Conservation (phyloP, 495 filamentous ascomycete species). For the Cercophora samala region DNA sequence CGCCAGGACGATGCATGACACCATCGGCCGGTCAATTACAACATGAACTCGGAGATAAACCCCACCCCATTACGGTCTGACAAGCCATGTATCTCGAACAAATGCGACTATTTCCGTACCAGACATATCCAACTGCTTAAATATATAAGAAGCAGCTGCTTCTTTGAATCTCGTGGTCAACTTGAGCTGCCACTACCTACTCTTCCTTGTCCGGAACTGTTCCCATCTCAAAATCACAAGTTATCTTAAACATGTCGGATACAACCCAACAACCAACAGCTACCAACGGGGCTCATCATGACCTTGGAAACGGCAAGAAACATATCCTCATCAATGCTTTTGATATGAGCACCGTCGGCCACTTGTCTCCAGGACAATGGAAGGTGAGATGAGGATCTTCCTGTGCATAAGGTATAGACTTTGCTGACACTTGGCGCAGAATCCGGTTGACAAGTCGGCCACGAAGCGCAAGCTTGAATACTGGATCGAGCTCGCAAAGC, state of each 20-base stretch:
- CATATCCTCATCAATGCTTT: slow-evolving; percentile 47
- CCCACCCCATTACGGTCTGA: not conserved
- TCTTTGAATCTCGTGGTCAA: not conserved
- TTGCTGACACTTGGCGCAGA: slow-evolving; percentile 31
- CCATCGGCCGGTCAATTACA: slow-evolving; percentile 7
- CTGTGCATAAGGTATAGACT: not conserved
- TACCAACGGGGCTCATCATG: not conserved
- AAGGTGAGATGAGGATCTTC: slow-evolving; percentile 35
- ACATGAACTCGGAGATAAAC: slow-evolving; percentile 1
- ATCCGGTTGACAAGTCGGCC: slow-evolving; percentile 53
- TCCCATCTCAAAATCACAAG: not conserved
- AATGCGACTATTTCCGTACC: not conserved
- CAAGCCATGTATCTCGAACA: not conserved
- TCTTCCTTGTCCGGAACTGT: too few species aligned
- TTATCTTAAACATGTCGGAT: not conserved
- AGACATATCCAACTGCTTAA: not conserved
- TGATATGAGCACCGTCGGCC: slow-evolving; percentile 44
- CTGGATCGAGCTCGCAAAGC: slow-evolving; percentile 58
- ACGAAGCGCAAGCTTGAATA: slow-evolving; percentile 56
- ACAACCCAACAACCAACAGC: not conserved
- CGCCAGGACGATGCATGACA: not conserved
- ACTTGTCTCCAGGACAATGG: slow-evolving; percentile 46
- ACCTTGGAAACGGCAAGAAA: slow-evolving; percentile 32
- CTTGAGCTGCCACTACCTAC: not conserved
- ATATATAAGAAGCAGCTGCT: not conserved